phyloP scores from a whole-genome alignment of 305 asterid genomes.

The Fraxinus baroniana region DNA sequence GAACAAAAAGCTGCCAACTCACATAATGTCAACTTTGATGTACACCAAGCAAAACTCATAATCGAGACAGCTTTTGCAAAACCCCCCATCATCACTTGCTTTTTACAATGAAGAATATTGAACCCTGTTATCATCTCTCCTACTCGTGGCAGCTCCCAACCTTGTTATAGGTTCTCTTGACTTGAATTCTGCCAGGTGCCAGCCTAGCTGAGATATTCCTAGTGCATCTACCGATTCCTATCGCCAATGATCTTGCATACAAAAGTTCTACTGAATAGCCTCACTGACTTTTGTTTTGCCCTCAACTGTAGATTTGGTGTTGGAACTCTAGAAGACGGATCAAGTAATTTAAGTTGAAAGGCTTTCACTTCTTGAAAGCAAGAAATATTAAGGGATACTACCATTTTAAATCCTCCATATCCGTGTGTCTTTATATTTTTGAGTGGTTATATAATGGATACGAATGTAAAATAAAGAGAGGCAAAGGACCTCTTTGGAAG shows the following conservation, averaged over 20 bases:
- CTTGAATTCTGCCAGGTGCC: not conserved
- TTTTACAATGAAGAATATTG: not conserved
- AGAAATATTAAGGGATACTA: constrained; percentile 20
- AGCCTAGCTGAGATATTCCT: not conserved
- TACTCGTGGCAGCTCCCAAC: not conserved
- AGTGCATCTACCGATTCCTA: not conserved
- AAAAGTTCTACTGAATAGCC: not conserved
- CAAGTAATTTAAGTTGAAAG: constrained; percentile 15
- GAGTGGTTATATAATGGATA: constrained; percentile 28
- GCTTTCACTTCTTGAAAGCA: not conserved
- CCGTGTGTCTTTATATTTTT: not conserved
- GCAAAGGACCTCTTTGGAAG: not conserved
- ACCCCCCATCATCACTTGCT: not conserved
- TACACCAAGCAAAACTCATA: not conserved
- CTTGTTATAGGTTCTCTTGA: not conserved
- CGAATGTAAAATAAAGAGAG: constrained; percentile 31
- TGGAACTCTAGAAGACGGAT: constrained; percentile 67
- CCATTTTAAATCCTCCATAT: constrained; percentile 17
- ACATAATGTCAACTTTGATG: not conserved
- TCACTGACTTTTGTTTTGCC: constrained; percentile 20
- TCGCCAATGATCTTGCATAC: not conserved
- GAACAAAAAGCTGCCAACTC: not conserved
- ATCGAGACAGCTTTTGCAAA: not conserved
- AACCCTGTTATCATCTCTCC: not conserved
- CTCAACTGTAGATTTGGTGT: constrained; percentile 64